Conservation (phyloP, 1,284 basidiomycete species). For the Inonotus obliquus region DNA sequence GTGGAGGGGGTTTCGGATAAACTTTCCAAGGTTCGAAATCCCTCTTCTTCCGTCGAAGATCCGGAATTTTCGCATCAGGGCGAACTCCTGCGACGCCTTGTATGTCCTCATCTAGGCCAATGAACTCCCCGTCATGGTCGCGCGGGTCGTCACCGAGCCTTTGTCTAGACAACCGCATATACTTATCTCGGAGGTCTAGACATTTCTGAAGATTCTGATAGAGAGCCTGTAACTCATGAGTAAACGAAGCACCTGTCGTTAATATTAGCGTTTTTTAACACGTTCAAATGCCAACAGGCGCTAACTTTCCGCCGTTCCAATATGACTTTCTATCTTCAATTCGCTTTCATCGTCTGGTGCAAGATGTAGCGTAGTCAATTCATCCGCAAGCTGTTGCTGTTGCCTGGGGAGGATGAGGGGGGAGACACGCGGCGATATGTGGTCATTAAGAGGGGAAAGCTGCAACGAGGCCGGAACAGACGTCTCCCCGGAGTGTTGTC, state of each 20-base stretch:
- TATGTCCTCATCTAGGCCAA: constrained; percentile 50
- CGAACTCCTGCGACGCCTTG: constrained; percentile 66
- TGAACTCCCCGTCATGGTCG: constrained; percentile 78
- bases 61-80: constrained; percentile 48
- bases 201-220: constrained; percentile 71
- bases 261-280: neutral
- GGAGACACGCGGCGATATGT: neutral
- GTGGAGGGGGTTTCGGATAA: constrained; percentile 86
- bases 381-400: neutral
- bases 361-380: constrained; percentile 7
- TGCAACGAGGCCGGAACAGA: constrained; percentile 28
- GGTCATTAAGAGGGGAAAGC: constrained; percentile 29
- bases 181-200: constrained; percentile 88
- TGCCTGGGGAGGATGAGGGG: constrained; percentile 2
- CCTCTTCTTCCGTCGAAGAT: constrained; percentile 27
- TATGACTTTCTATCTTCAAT: constrained; percentile 14
- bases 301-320: constrained; percentile 10
- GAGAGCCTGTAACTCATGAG: constrained; percentile 49
- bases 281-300: constrained; percentile 17
- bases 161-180: constrained; percentile 81
- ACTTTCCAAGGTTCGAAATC: constrained; percentile 70
- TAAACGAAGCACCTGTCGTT: constrained; percentile 36
- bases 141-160: constrained; percentile 88
- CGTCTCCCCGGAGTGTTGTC: constrained; percentile 41
- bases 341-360: constrained; percentile 21